These are phyloP conservation scores for Ramularia endophylla DNA, from an alignment of 2,329 filamentous ascomycete genomes.

Conservation along the genomic window DNA sequence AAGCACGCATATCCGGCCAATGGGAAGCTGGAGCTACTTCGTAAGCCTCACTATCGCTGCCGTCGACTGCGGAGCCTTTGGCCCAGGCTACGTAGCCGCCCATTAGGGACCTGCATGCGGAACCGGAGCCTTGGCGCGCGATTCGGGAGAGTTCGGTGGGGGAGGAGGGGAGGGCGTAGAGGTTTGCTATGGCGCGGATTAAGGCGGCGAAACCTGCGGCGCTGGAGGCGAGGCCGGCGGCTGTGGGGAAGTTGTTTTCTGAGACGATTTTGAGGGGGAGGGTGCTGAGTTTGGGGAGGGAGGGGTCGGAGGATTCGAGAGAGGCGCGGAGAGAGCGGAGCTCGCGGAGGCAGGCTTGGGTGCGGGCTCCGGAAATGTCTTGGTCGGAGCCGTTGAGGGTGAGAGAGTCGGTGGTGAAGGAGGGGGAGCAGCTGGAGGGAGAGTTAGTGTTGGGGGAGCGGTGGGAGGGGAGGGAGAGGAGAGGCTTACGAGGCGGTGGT, in stretches of 20 bases:
- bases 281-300: slow-evolving; percentile 73
- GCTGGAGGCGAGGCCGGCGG: slow-evolving; percentile 69
- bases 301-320: slow-evolving; percentile 65
- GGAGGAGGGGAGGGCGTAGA: slow-evolving; percentile 72
- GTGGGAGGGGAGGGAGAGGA: too few species aligned
- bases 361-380: slow-evolving; percentile 80
- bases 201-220: slow-evolving; percentile 63
- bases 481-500: slow-evolving; percentile 68
- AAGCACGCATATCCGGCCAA: slow-evolving; percentile 91
- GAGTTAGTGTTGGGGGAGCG: too few species aligned
- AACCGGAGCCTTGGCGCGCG: slow-evolving; percentile 89
- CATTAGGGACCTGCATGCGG: slow-evolving; percentile 87
- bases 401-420: slow-evolving; percentile 65
- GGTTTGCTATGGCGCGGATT: slow-evolving; percentile 80
- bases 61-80: slow-evolving; percentile 68
- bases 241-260: slow-evolving; percentile 98
- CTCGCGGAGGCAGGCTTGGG: slow-evolving; percentile 89
- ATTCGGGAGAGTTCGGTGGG: slow-evolving; percentile 81
- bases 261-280: slow-evolving; percentile 80
- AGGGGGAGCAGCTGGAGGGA: slow-evolving; percentile 55
- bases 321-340: slow-evolving; percentile 70
- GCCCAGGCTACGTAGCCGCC: slow-evolving; percentile 97
- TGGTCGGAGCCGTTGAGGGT: slow-evolving; percentile 77
- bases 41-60: slow-evolving; percentile 79
- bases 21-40: slow-evolving; percentile 82